Conservation (phyloP, 1,284 basidiomycete species). For the Microbotryum saponariae region DNA sequence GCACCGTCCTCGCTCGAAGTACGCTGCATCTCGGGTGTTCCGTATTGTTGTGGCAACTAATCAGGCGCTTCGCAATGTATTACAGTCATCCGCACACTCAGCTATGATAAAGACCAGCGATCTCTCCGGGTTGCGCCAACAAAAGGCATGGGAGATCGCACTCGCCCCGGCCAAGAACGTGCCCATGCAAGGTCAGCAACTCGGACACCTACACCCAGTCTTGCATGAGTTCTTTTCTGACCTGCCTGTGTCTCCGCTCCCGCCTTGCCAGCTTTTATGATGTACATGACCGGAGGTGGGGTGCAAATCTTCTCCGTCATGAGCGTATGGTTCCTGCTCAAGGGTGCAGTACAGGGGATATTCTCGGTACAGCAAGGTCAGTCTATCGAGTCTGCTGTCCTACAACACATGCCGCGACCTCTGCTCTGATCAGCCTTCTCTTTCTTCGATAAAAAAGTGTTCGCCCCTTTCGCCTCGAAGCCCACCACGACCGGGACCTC, state of each 20-base stretch:
- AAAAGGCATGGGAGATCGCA: slow-evolving; percentile 38
- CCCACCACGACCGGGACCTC: slow-evolving; percentile 18
- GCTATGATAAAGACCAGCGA: slow-evolving; percentile 9
- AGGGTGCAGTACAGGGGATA: slow-evolving; percentile 34
- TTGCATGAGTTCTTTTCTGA: neutral
- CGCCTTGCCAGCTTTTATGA: slow-evolving; percentile 35
- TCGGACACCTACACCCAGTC: too few species aligned
- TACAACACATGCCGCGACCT: neutral
- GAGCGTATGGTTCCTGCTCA: slow-evolving; percentile 38
- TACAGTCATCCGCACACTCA: too few species aligned
- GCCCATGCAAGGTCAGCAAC: slow-evolving; percentile 35
- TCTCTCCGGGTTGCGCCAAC: slow-evolving; percentile 27
- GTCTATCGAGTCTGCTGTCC: neutral
- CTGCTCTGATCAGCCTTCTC: neutral
- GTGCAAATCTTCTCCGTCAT: slow-evolving; percentile 40
- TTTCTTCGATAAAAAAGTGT: slow-evolving; percentile 21
- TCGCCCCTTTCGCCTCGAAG: slow-evolving; percentile 23
- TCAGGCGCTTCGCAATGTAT: too few species aligned
- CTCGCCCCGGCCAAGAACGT: slow-evolving; percentile 37
- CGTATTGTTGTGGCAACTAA: too few species aligned
- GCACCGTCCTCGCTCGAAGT: too few species aligned
- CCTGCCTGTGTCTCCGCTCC: neutral
- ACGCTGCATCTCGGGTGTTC: too few species aligned
- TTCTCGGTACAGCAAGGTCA: slow-evolving; percentile 34
- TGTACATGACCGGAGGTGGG: slow-evolving; percentile 39